Evolutionary conservation across 2,329 filamentous ascomycete genomes (phyloP), one percentile per base, ranked within the genome.

Genomic region (Ceratocystis lukuohia): DNA sequence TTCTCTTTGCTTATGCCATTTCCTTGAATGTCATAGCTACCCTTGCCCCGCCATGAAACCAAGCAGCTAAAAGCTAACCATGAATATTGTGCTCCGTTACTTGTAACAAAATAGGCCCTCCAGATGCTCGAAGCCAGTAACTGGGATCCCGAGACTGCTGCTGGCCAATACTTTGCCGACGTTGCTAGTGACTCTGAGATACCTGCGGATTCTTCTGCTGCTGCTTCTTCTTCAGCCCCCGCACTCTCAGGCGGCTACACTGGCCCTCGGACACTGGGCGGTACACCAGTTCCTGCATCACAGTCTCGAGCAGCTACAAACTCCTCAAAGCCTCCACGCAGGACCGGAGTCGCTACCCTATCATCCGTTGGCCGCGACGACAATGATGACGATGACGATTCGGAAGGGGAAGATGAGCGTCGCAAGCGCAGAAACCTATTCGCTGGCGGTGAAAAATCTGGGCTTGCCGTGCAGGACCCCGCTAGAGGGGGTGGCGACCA

Each of bases 361-460:
- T 80, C 81, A 65, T 84, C 84, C 0, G 70, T 86, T 0, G 71
- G 71, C 7, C 8, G 48, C 5, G 20, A 25, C 22, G 30, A 59
- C 56, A 76, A 82, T 69, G 78, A 76, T 17, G 77, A 84, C 61
- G 79, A 82, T 62, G 82, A 85, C 17, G 78, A 83, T n/a, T 78
- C 81, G 6, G 77, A 80, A 28, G 78, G 80, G 1, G 77, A 81
- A 1, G 80, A 86, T 1, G 82, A 86, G 33, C 79, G 83, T 45
- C 81, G 84, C 69, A 79, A 80, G 30, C 79, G 80, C 5, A 78
- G 85, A 69, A 88, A 94, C 72, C 78, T 92, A 69, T 94, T 92
- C 74, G 87, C 90, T 22, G 90, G 90, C 64, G 90, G 90, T 44
- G 90, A 93, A 76, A 94, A 94, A 80, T 93, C 89, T 37, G 86